phyloP scores from a whole-genome alignment of 2,329 filamentous ascomycete species.

The Colletotrichum destructivum region DNA sequence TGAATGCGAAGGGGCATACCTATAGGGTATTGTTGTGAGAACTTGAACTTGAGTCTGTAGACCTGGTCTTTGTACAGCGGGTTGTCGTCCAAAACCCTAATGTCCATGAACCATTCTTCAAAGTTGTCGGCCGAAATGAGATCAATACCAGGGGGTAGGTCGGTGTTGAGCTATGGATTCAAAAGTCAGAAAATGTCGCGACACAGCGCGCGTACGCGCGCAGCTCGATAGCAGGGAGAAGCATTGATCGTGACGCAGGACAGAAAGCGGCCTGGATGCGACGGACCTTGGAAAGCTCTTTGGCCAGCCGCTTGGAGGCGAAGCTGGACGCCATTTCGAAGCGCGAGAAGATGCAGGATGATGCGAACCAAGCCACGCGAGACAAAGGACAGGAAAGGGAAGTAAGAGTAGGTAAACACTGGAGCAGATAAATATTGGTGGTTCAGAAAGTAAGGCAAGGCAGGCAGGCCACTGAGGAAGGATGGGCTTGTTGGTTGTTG shows the following conservation, averaged over 20 bases:
- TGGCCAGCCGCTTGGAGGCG: slow-evolving; percentile 70
- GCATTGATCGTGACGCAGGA: slow-evolving; percentile 1
- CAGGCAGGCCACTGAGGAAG: slow-evolving; percentile 15
- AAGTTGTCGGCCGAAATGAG: slow-evolving; percentile 87
- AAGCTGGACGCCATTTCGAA: slow-evolving; percentile 60
- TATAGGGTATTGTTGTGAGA: slow-evolving; percentile 89
- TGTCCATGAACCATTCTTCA: slow-evolving; percentile 93
- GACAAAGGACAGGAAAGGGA: not conserved
- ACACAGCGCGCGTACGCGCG: slow-evolving; percentile 7
- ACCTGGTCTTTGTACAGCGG: slow-evolving; percentile 86
- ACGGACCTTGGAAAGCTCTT: slow-evolving; percentile 72
- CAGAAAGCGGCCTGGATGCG: slow-evolving; percentile 11
- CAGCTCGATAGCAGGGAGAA: slow-evolving; percentile 9
- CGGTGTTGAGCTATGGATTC: slow-evolving; percentile 53
- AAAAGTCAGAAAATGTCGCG: slow-evolving; percentile 22
- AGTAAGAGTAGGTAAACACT: slow-evolving; percentile 11
- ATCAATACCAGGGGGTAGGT: slow-evolving; percentile 78
- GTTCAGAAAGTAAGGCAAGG: slow-evolving; percentile 15
- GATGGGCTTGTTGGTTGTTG: slow-evolving; percentile 34
- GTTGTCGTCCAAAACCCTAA: slow-evolving; percentile 90
- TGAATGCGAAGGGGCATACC: slow-evolving; percentile 66
- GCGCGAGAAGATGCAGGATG: not conserved
- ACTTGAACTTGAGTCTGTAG: slow-evolving; percentile 90
- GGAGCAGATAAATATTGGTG: slow-evolving; percentile 14
- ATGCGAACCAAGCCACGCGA: slow-evolving; percentile 5